These are phyloP conservation scores for Cercis canadensis DNA, from an alignment of 306 rosid genomes.

Conservation along the genomic window DNA sequence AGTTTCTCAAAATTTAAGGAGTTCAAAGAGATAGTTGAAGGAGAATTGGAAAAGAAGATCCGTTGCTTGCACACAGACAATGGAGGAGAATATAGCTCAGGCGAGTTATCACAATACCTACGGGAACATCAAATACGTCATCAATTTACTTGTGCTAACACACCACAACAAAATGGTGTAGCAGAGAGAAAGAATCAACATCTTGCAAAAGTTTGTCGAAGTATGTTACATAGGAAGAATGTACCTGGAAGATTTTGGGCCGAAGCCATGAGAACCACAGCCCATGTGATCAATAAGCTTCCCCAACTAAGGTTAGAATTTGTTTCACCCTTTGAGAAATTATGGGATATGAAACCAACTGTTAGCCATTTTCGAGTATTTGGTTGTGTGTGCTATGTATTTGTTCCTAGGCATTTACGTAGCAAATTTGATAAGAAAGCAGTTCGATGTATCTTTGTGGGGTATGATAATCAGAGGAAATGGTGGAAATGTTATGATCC, in stretches of 20 bases:
- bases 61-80: neutral
- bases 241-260: constrained; percentile 11
- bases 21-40: neutral
- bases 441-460: neutral
- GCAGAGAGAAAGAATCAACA: constrained; percentile 8
- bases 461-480: neutral
- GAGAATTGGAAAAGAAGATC: neutral
- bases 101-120: constrained; percentile 8
- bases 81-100: neutral
- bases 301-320: neutral
- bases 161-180: neutral
- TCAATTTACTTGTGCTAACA: neutral
- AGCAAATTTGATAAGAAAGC: neutral
- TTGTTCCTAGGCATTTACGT: neutral
- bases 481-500: neutral
- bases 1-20: neutral
- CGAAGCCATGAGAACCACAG: neutral
- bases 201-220: neutral
- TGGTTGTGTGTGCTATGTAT: neutral
- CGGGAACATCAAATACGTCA: neutral
- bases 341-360: too few species aligned
- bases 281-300: constrained; percentile 5
- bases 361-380: neutral
- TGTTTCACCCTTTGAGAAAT: neutral
- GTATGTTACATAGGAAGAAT: constrained; percentile 15